Base-by-base conservation (phyloP, 1,139 yeast genomes). In the Keqinozyma sinolaborantium region DNA sequence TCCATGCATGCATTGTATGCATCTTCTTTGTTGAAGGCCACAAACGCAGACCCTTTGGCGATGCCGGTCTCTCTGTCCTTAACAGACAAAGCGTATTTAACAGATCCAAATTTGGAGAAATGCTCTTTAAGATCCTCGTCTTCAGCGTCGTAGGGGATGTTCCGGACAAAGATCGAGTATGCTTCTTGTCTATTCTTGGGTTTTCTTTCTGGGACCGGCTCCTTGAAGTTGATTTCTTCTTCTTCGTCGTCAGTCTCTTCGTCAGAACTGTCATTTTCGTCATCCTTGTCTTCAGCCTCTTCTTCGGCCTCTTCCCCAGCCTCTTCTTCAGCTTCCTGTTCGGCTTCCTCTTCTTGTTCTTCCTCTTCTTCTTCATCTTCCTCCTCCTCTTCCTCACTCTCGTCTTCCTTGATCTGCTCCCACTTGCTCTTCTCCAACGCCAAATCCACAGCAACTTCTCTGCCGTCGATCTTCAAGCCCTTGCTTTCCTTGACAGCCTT, bases 31-130 rank as follows among this genome's bases (percentile, higher is more conserved):
- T 55, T 58, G 53, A 92, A 92, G 0, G 96, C 95, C 27, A 92
- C 95, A 54, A 92, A 92, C 0, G 97, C 99, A 1, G 96, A 83
- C 35, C 99, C 99, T 54, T 73, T 85, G 8, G 98, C 88, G 38
- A 86, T 66, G 4, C 95, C 95, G 2, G 95, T 81, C 35, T 70
- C 82, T 50, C 72, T 83, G 53, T 94, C 99, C 44, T 82, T 70
- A 8, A 94, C 98, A 0, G 97, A 97, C 30, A 92, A 70, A 1
- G 98, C 98, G 53, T 88, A 92, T 47, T 84, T 82, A 20, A 92
- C 90, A 7, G 85, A 74, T 7, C 99, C 99, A 52, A 92, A 88
- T 44, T 77, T 73, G 36, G 69, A 61, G 51, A 92, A 92, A 53
- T 92, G 97, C 33, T 79, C 85, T 36, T 69, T 71, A 26, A 92